Evolutionary conservation across 2,329 filamentous ascomycete genomes (phyloP).

Genomic region (Didymosphaeria variabile): DNA sequence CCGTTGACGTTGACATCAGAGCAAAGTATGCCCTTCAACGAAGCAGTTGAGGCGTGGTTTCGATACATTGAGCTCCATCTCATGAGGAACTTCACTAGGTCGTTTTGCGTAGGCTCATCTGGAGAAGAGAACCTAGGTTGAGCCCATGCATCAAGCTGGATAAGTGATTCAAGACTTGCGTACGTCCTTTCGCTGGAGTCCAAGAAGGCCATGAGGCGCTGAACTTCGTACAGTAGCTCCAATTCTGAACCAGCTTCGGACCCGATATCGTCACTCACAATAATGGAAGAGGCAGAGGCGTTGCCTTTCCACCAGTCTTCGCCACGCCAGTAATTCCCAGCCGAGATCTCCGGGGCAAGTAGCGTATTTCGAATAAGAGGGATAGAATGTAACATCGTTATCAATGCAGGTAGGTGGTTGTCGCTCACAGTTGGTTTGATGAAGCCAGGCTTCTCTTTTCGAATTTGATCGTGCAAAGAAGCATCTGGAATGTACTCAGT

Average conservation of each 20-base stretch:
- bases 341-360: constrained; percentile 56
- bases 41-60: constrained; percentile 52
- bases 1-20: constrained; percentile 51
- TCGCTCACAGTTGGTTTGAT: constrained; percentile 63
- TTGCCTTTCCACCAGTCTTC: constrained; percentile 70
- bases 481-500: constrained; percentile 63
- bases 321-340: constrained; percentile 64
- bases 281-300: constrained; percentile 58
- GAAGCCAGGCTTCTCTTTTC: constrained; percentile 63
- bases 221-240: constrained; percentile 65
- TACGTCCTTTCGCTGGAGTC: constrained; percentile 67
- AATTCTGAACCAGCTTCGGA: constrained; percentile 37
- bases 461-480: constrained; percentile 58
- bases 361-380: constrained; percentile 67
- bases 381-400: constrained; percentile 71
- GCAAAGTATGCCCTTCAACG: constrained; percentile 55
- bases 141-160: constrained; percentile 52
- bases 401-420: constrained; percentile 64
- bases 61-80: constrained; percentile 59
- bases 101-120: constrained; percentile 40
- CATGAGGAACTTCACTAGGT: constrained; percentile 58
- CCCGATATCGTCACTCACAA: constrained; percentile 55
- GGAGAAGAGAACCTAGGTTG: constrained; percentile 19
- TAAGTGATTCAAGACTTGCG: constrained; percentile 63
- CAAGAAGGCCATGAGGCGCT: constrained; percentile 69